phyloP scores from a whole-genome alignment of 306 rosid species.

The Lotus japonicus region DNA sequence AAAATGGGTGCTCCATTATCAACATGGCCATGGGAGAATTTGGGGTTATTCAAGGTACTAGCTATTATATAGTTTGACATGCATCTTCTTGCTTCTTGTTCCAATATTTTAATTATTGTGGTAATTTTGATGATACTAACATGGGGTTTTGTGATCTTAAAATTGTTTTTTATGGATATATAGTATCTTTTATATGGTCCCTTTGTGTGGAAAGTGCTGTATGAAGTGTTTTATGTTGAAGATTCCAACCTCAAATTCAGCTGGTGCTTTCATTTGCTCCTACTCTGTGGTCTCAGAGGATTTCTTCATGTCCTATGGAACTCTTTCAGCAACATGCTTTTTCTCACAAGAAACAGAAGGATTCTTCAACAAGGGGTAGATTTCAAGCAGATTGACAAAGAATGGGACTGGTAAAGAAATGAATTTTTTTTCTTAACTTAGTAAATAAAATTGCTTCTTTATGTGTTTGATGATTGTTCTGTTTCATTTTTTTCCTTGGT shows the following conservation, averaged over 20 bases:
- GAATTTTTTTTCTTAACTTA: not conserved
- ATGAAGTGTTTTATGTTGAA: slow-evolving; percentile 38
- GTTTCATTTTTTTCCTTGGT: not conserved
- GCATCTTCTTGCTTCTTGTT: not conserved
- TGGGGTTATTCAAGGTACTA: slow-evolving; percentile 69
- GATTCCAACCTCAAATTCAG: slow-evolving; percentile 1
- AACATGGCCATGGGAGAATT: slow-evolving; percentile 77
- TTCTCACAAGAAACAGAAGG: slow-evolving; percentile 53
- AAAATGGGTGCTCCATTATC: slow-evolving; percentile 67
- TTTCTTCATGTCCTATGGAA: slow-evolving; percentile 40
- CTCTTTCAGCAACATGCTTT: slow-evolving; percentile 49
- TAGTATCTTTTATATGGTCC: slow-evolving; percentile 66
- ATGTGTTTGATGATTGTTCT: not conserved
- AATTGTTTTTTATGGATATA: not conserved
- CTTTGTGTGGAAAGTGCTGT: slow-evolving; percentile 41
- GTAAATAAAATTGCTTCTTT: not conserved
- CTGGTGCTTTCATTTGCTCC: slow-evolving; percentile 64
- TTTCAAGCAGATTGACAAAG: slow-evolving; percentile 78
- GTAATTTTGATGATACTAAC: not conserved
- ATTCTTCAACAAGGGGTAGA: slow-evolving; percentile 61
- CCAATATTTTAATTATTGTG: not conserved
- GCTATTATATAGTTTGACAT: not conserved
- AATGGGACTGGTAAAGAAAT: slow-evolving; percentile 54
- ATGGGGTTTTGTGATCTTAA: not conserved
- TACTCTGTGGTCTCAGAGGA: slow-evolving; percentile 44